phyloP scores from a whole-genome alignment of 495 filamentous ascomycete genomes.

The Xanthoparmelia taractica region DNA sequence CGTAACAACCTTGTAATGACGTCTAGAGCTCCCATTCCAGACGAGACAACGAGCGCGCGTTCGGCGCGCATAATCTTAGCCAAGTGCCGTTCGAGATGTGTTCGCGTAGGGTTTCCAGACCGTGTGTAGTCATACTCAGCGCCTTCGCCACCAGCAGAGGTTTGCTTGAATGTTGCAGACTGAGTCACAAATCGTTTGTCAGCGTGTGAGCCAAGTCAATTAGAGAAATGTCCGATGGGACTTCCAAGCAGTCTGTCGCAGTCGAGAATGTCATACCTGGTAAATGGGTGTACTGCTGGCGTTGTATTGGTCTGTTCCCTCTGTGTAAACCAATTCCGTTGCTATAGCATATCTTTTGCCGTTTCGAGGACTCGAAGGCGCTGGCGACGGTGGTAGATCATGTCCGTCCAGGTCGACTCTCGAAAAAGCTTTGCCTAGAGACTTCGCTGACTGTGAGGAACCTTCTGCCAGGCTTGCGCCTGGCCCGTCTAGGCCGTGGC shows the following conservation, averaged over 20 bases:
- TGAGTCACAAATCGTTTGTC: conserved; percentile 30
- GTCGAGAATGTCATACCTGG: conserved; percentile 45
- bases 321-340: conserved; percentile 93
- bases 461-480: background rate
- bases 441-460: conserved; percentile 3
- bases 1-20: conserved; percentile 90
- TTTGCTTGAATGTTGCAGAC: conserved; percentile 96
- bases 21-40: conserved; percentile 94
- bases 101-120: conserved; percentile 91
- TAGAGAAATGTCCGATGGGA: background rate
- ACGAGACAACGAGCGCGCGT: conserved; percentile 84
- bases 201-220: conserved; percentile 5
- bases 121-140: conserved; percentile 96
- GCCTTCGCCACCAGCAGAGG: conserved; percentile 58
- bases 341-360: conserved; percentile 85
- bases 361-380: conserved; percentile 80
- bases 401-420: conserved; percentile 81
- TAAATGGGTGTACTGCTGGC: conserved; percentile 94
- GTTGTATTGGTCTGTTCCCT: conserved; percentile 91
- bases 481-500: background rate
- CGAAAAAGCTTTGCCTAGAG: conserved; percentile 59
- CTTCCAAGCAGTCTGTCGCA: background rate
- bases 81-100: conserved; percentile 91
- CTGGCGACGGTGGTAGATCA: conserved; percentile 85
- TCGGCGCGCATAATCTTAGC: conserved; percentile 97